Evolutionary conservation across 495 filamentous ascomycete species (phyloP).

Genomic region (Podospora sp.): DNA sequence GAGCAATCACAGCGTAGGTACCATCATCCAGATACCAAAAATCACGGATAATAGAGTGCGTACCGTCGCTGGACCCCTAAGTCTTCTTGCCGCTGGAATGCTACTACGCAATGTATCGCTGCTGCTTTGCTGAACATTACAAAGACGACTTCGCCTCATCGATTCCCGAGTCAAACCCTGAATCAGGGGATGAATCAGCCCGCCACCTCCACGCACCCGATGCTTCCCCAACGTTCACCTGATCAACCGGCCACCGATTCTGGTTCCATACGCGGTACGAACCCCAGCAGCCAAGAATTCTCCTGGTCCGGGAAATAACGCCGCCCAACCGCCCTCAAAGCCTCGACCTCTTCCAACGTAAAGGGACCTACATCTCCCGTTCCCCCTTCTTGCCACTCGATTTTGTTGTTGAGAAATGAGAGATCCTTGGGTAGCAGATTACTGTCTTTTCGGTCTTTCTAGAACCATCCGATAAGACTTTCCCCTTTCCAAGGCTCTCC

Average conservation of each 20-base stretch:
- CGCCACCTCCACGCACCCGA: too few species aligned
- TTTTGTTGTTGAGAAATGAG: too few species aligned
- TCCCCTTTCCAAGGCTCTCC: background rate
- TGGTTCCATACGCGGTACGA: background rate
- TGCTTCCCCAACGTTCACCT: too few species aligned
- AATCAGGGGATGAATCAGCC: too few species aligned
- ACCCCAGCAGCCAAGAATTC: background rate
- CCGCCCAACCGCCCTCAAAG: too few species aligned
- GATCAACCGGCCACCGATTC: background rate
- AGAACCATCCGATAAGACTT: too few species aligned
- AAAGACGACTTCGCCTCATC: background rate
- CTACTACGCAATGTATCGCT: background rate
- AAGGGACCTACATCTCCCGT: too few species aligned
- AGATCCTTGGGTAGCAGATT: too few species aligned
- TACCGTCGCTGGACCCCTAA: background rate
- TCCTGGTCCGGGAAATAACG: background rate
- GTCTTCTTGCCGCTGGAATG: background rate
- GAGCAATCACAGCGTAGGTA: background rate
- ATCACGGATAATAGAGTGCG: background rate
- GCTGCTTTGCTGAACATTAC: background rate
- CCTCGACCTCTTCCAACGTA: too few species aligned
- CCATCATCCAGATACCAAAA: background rate
- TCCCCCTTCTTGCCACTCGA: too few species aligned
- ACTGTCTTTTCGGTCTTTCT: too few species aligned
- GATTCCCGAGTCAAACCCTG: too few species aligned